phyloP scores from a whole-genome alignment of 2,329 filamentous ascomycete genomes.

The Diaporthe sp. region DNA sequence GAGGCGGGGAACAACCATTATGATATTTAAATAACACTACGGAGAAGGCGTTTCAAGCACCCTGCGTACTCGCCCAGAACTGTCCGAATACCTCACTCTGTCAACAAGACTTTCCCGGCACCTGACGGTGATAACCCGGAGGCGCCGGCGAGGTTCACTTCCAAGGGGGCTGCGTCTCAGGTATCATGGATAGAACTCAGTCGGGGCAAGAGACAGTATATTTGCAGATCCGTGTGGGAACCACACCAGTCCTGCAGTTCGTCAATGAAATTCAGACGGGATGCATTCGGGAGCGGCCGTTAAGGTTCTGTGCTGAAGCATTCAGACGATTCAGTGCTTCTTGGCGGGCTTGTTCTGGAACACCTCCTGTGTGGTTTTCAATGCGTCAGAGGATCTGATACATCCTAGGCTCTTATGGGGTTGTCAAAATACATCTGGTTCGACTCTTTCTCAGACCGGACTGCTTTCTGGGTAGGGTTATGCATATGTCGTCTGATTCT shows the following conservation, averaged over 20 bases:
- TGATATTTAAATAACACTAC: background rate
- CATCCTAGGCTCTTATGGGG: background rate
- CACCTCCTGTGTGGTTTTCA: background rate
- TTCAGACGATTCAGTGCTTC: background rate
- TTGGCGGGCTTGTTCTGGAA: constrained; percentile 4
- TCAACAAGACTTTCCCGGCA: background rate
- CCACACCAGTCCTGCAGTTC: background rate
- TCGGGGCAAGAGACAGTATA: background rate
- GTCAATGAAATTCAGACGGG: background rate
- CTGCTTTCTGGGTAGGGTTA: background rate
- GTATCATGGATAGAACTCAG: background rate
- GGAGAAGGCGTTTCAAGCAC: background rate
- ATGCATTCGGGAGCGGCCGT: background rate
- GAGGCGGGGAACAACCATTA: background rate
- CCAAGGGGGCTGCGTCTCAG: background rate
- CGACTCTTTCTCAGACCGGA: background rate
- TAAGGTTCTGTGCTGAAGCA: constrained; percentile 10
- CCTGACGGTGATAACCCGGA: background rate
- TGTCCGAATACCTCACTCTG: background rate
- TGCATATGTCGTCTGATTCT: background rate
- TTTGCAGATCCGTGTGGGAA: background rate
- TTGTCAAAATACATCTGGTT: background rate
- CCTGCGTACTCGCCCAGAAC: background rate
- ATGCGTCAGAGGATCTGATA: background rate
- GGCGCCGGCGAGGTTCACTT: background rate